Conservation (phyloP, 176 grass and related monocot genomes). For the Phoenix roebelenii region DNA sequence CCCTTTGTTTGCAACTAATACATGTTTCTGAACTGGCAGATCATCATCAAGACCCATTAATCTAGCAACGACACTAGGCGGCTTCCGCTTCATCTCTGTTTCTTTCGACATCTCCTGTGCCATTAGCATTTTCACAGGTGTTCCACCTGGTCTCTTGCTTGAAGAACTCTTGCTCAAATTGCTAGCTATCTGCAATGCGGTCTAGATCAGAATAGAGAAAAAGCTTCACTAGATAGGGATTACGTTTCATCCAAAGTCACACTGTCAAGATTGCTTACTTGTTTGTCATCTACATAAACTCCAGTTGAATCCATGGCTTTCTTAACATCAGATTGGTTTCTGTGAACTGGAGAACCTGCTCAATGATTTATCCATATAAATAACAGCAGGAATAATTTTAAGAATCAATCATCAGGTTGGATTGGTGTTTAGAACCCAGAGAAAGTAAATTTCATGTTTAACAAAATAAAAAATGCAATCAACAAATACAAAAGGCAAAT, state of each 20-base stretch:
- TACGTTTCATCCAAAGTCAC: background rate
- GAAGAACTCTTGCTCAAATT: conserved; percentile 14
- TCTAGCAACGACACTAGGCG: conserved; percentile 64
- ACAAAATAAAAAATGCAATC: too few relatives aligned
- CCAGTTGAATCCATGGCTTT: background rate
- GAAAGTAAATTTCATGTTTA: too few relatives aligned
- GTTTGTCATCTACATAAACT: conserved; percentile 1
- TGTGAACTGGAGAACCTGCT: conserved; percentile 4
- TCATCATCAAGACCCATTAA: conserved; percentile 95
- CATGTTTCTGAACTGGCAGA: conserved; percentile 35
- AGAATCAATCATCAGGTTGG: too few relatives aligned
- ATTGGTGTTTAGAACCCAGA: too few relatives aligned
- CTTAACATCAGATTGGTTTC: background rate
- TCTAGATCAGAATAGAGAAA: background rate
- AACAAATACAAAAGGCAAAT: too few relatives aligned
- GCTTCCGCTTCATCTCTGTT: conserved; percentile 50
- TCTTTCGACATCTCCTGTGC: conserved; percentile 54
- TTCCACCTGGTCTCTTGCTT: conserved; percentile 45
- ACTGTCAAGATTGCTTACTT: background rate
- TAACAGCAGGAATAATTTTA: background rate
- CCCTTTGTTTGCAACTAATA: conserved; percentile 29
- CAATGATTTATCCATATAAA: background rate
- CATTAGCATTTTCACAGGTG: conserved; percentile 48
- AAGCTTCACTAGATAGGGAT: conserved; percentile 1
- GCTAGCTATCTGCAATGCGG: background rate